Conservation (phyloP, 2,329 filamentous ascomycete genomes). For the Colletotrichum sp. region DNA sequence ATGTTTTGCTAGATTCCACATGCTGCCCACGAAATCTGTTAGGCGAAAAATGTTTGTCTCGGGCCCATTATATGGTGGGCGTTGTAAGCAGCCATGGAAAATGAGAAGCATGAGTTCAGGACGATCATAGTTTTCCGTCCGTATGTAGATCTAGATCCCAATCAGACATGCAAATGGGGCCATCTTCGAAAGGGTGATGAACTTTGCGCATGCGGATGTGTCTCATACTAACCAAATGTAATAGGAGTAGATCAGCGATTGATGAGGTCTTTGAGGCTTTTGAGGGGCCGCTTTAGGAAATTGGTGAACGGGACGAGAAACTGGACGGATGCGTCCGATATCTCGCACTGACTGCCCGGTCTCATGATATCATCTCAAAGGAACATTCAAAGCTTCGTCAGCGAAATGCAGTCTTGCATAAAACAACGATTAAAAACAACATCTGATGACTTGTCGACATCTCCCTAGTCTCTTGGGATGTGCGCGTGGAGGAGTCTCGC, state of each 20-base stretch:
- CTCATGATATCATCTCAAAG: neutral
- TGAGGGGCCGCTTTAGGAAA: neutral
- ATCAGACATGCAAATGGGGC: neutral
- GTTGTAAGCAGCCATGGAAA: neutral
- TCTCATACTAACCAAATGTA: neutral
- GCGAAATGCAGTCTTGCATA: neutral
- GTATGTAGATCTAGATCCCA: neutral
- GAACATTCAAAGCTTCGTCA: rapidly evolving
- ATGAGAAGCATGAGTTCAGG: neutral
- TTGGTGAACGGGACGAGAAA: neutral
- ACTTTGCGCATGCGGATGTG: neutral
- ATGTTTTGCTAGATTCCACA: neutral
- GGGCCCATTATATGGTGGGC: neutral
- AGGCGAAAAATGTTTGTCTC: neutral
- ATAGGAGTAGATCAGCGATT: neutral
- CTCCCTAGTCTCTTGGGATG: neutral
- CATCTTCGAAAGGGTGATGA: neutral
- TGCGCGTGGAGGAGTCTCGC: neutral
- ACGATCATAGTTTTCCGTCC: neutral
- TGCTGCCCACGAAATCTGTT: neutral
- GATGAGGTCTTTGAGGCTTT: neutral
- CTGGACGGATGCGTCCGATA: neutral
- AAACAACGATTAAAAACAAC: neutral
- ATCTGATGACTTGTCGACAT: neutral
- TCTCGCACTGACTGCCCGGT: neutral